Base-by-base conservation (phyloP, 129 eudicot genomes). In the Pulicaria dysenterica region DNA sequence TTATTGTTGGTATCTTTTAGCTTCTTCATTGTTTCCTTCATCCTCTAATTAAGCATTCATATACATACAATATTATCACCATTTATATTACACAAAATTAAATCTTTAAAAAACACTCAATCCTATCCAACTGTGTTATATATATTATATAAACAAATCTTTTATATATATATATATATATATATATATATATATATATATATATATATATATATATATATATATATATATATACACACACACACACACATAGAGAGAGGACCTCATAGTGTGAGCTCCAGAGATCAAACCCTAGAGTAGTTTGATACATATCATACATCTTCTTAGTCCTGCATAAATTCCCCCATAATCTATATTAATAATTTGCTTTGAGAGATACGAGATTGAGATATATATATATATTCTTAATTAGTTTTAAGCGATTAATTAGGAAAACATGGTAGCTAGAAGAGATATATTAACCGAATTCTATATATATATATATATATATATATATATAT, bases 181-280 rank as follows among this genome's bases (percentile, higher is more conserved):
- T n/a, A 24, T 24, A 24, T 24, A 24, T 24, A 24, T 24, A 24
- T 0, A 24, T 0, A 24, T 24, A 24, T 24, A 2, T 24, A 24
- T 24, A 24, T 24, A n/a, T 2, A 24, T 24, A 24, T n/a, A 24
- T 24, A 24, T 24, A n/a, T 24, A 24, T 24, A 24, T 24, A 24
- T 0, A 24, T 0, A 24, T 24, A 24, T 24, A 2, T 24, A 24
- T 24, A 24, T 24, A n/a, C n/a, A n/a, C n/a, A n/a, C n/a, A n/a
- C n/a, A 24, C 31, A 24, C 31, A 24, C 31, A 24, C 31, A 24
- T 24, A 24, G 31, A 57, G 39, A 67, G 62, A 40, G 15, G 10
- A 89, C 92, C 96, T 89, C 81, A 72, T 84, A 82, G 67, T 89
- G 92, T 14, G 87, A 77, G 82, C 72, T 73, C 96, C 96, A 89